These are phyloP conservation scores for Funneliformis geosporum DNA, from an alignment of 192 early-diverging fungal species.

Conservation along the genomic window DNA sequence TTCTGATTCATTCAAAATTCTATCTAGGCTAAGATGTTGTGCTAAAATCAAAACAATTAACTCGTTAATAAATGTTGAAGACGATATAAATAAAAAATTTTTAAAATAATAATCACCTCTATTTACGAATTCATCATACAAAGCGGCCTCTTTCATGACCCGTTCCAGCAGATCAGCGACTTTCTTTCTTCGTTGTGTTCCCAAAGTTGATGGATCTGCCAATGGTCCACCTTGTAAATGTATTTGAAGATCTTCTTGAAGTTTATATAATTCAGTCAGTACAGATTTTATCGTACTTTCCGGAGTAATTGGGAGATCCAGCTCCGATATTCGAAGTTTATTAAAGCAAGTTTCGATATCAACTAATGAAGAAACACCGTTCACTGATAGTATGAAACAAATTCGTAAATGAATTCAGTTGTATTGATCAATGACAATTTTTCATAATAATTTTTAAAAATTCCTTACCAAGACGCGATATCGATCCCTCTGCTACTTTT, in stretches of 20 bases:
- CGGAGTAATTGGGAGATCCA: conserved; percentile 55
- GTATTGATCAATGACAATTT: not conserved
- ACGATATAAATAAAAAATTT: not conserved
- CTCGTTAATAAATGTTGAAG: not conserved
- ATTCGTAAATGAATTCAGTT: conserved; percentile 34
- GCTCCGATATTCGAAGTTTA: conserved; percentile 54
- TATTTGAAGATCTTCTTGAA: conserved; percentile 61
- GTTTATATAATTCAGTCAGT: conserved; percentile 53
- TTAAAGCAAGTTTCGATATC: conserved; percentile 56
- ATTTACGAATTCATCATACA: conserved; percentile 66
- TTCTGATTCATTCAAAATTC: conserved; percentile 59
- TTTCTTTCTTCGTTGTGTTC: conserved; percentile 47
- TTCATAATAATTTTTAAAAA: not conserved
- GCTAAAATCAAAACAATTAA: conserved; percentile 33
- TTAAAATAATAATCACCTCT: conserved; percentile 42
- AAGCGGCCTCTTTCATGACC: conserved; percentile 53
- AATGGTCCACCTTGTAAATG: conserved; percentile 63
- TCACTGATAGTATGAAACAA: conserved; percentile 41
- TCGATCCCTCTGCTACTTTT: conserved; percentile 32
- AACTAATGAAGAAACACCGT: conserved; percentile 58
- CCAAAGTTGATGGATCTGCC: conserved; percentile 40
- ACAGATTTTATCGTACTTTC: conserved; percentile 55
- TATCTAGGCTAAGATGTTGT: conserved; percentile 56
- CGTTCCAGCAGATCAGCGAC: conserved; percentile 53
- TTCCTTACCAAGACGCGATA: conserved; percentile 30